Evolutionary conservation across 148 eudicot species (phyloP), one percentile per base, ranked within the genome.

Genomic region (Dysphania ambrosioides): DNA sequence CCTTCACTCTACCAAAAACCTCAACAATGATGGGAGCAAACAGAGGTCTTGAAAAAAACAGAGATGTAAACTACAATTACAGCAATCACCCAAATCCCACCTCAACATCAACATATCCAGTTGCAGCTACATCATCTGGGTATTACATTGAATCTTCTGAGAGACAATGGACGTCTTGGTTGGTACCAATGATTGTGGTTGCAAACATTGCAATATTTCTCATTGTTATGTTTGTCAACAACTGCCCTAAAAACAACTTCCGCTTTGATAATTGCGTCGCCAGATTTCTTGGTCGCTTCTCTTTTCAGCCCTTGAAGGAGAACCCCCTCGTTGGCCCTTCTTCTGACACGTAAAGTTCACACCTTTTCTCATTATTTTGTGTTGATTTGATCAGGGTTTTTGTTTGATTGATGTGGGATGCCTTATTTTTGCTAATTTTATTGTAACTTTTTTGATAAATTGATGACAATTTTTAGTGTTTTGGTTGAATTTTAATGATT

Each of bases 281-380:
- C 61, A 81, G 69, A 30, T 84, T 87, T 73, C 85, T 87, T 24
- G 88, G 92, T 5, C 73, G 87, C 21, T 44, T 93, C 18, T 88
- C 97, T 0, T 93, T 93, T 80, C 85, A 93, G 79, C 96, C 97
- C 63, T 79, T 90, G 3, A 80, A 53, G 23, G 91, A 90, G 70
- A 93, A 93, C 64, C 97, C 97, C 30, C 93, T 92, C 26, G 81
- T 92, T 29, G 97, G 97, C 1, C 97, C 97, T 30, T 92, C 97
- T 72, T 85, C 97, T 36, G 21, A 79, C 29, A 79, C 96, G 96
- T 92, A 83, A 86, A 66, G 15, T 34, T 75, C 27, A 30, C 13
- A 12, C 23, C 68, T 27, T 53, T 62, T 38, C n/a, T n/a, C n/a
- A n/a, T n/a, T n/a, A n/a, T n/a, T n/a, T n/a, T n/a, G n/a, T n/a